Evolutionary conservation across 176 grass and related monocot genomes (phyloP).

Genomic region (Microstegium vimineum): DNA sequence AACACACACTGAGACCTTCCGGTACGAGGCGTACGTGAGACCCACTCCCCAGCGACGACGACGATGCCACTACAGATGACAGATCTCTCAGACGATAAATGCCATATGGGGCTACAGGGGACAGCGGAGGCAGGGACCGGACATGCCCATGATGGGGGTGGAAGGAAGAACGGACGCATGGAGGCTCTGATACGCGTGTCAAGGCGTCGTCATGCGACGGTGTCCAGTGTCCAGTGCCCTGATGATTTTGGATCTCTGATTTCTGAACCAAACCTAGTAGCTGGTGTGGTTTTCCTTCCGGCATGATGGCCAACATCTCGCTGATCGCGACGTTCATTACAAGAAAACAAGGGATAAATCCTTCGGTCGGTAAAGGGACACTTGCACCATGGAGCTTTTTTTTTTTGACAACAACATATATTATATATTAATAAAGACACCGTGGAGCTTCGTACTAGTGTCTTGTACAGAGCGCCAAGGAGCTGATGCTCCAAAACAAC

Average conservation of each 20-base stretch:
- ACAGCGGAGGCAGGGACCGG: slow-evolving; percentile 1
- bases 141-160: slow-evolving; percentile 2
- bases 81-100: slow-evolving; percentile 12
- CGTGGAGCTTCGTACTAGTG: neutral
- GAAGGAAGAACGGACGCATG: neutral
- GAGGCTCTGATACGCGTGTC: neutral
- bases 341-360: neutral
- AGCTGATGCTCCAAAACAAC: too few relatives aligned
- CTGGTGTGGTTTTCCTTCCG: neutral
- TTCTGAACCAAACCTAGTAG: neutral
- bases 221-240: neutral
- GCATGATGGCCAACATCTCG: neutral
- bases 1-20: neutral
- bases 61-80: too few relatives aligned
- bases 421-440: too few relatives aligned
- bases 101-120: neutral
- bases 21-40: neutral
- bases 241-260: too few relatives aligned
- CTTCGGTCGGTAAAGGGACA: neutral
- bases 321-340: neutral
- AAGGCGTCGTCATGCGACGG: neutral
- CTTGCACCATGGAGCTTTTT: too few relatives aligned
- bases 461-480: neutral
- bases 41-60: neutral
- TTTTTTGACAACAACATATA: too few relatives aligned